Evolutionary conservation across 2,329 filamentous ascomycete species (phyloP).

Genomic region (Ceratocystis diversiconidia): DNA sequence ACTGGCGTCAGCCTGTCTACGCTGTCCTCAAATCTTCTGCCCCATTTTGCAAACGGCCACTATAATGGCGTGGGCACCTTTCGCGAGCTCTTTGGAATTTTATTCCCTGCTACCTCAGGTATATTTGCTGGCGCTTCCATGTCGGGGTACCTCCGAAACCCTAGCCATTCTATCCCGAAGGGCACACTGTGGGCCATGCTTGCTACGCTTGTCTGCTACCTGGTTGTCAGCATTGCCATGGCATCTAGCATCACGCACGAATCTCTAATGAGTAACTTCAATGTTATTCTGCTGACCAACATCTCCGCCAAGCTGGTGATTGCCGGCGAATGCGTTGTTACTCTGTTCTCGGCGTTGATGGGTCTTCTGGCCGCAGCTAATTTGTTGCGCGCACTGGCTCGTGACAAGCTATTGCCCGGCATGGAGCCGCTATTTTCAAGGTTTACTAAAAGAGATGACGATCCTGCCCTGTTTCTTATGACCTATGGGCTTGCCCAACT

Average conservation of each 20-base stretch:
- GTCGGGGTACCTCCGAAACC: slow-evolving; percentile 73
- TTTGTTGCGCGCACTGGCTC: slow-evolving; percentile 66
- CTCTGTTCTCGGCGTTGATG: slow-evolving; percentile 77
- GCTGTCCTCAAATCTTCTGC: slow-evolving; percentile 58
- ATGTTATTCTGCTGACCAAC: slow-evolving; percentile 70
- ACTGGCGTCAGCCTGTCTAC: slow-evolving; percentile 63
- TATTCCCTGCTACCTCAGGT: slow-evolving; percentile 54
- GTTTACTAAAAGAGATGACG: slow-evolving; percentile 56
- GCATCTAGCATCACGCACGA: slow-evolving; percentile 59
- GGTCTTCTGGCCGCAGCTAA: slow-evolving; percentile 76
- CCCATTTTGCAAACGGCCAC: slow-evolving; percentile 49
- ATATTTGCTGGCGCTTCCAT: slow-evolving; percentile 67
- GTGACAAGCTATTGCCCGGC: slow-evolving; percentile 66
- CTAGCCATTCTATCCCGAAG: slow-evolving; percentile 69
- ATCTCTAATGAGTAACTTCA: slow-evolving; percentile 60
- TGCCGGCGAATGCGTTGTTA: slow-evolving; percentile 67
- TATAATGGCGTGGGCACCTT: slow-evolving; percentile 54
- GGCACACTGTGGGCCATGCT: slow-evolving; percentile 69
- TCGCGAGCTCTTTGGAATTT: slow-evolving; percentile 69
- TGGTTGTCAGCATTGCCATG: slow-evolving; percentile 64
- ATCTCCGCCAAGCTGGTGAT: slow-evolving; percentile 60
- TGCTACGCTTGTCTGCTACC: slow-evolving; percentile 62
- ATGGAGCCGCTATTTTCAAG: slow-evolving; percentile 26
- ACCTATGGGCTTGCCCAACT: slow-evolving; percentile 65
- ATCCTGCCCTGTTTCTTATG: slow-evolving; percentile 59